Evolutionary conservation across 2,329 filamentous ascomycete species (phyloP), one percentile per base, ranked within the genome.

Genomic region (Ophiostoma novo-ulmi): DNA sequence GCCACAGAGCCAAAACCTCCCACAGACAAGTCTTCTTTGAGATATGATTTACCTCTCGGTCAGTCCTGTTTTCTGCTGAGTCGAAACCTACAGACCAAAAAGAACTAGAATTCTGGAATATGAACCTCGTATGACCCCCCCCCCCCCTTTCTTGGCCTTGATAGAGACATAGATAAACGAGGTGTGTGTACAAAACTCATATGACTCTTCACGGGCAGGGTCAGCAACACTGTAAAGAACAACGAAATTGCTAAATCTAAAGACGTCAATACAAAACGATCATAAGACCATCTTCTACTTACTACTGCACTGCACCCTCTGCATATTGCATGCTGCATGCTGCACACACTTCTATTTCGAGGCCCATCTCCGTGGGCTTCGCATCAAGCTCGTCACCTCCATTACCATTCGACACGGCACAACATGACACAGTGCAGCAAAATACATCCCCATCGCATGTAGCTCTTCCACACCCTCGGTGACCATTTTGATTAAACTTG

Each of bases 401-500:
- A 44, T 44, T 13, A 20, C 41, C 41, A 44, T 17, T 13, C 4
- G 5, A n/a, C 17, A 48, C 44, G 8, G 5, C 44, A 48, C 5
- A 8, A 20, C 44, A 20, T 7, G 44, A 39, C 38, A 13, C 10
- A 39, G 38, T 39, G 13, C 38, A 39, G 38, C 11, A 39, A 17
- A n/a, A 20, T 58, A 26, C 52, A 58, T 22, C 14, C 44, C 39
- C 39, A 17, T 48, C 44, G 5, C 44, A 48, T 48, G 52, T 58
- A 58, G 52, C 52, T 58, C 52, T 58, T 58, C 52, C 52, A 58
- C 52, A 58, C 52, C 52, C 52, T 58, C 22, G 52, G 13, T 10
- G 22, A 58, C 14, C n/a, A 10, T 22, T 31, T 58, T 26, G 52
- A 58, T 3, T 22, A n/a, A 3, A 58, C 10, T 7, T 26, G n/a